Conservation (phyloP, 169 alveolate species). For the Plasmodium vivax region DNA sequence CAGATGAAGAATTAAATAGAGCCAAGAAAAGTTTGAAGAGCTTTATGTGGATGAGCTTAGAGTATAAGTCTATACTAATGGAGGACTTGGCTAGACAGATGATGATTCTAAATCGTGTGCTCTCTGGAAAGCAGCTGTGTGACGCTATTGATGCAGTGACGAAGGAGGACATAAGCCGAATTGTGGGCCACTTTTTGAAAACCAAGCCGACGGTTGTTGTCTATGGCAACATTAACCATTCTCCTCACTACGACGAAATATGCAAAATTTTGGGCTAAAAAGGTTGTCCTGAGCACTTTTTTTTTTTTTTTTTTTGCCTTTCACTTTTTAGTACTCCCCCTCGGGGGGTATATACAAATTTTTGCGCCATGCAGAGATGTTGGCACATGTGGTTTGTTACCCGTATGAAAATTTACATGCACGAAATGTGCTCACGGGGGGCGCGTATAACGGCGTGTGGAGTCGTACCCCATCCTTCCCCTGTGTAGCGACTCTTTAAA, state of each 20-base stretch:
- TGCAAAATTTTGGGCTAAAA: slow-evolving; percentile 57
- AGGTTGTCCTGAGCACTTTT: not conserved
- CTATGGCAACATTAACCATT: slow-evolving; percentile 82
- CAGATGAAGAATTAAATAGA: slow-evolving; percentile 86
- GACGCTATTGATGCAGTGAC: slow-evolving; percentile 85
- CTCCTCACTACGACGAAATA: slow-evolving; percentile 87
- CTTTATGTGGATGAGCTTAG: slow-evolving; percentile 85
- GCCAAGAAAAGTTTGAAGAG: slow-evolving; percentile 88
- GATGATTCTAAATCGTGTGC: slow-evolving; percentile 82
- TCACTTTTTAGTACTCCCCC: not conserved
- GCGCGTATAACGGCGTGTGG: not conserved
- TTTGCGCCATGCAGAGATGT: not conserved
- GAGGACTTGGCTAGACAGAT: slow-evolving; percentile 90
- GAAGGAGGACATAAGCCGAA: slow-evolving; percentile 79
- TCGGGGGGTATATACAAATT: not conserved
- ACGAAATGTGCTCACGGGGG: not conserved
- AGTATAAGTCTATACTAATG: slow-evolving; percentile 85
- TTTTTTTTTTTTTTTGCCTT: not conserved
- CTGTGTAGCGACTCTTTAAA: not conserved
- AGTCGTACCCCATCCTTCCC: not conserved
- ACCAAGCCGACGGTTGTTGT: slow-evolving; percentile 87
- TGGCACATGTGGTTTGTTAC: not conserved
- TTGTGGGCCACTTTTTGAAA: slow-evolving; percentile 77
- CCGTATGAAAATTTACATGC: not conserved
- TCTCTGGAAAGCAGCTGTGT: slow-evolving; percentile 80